These are phyloP conservation scores for Agapanthus africanus DNA, from an alignment of 106 monocot species.

Conservation along the genomic window DNA sequence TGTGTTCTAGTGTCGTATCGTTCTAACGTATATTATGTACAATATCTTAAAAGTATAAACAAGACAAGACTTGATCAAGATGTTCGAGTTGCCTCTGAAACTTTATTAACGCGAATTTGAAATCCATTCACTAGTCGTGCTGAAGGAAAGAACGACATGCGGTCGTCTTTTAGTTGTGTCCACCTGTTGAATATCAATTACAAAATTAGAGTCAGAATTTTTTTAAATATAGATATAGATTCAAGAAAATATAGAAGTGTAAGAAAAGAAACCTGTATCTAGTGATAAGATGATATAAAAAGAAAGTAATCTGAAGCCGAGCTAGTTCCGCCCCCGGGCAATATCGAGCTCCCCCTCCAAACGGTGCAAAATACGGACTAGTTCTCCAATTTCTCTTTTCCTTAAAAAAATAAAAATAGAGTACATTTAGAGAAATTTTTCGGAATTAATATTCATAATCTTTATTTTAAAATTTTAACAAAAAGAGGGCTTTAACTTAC, in stretches of 20 bases:
- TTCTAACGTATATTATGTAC: background rate
- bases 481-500: no score
- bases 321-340: slow-evolving; percentile 41
- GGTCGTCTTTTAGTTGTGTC: slow-evolving; percentile 35
- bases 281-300: slow-evolving; percentile 29
- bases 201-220: background rate
- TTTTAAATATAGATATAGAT: background rate
- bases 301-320: slow-evolving; percentile 28
- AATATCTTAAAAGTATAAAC: background rate
- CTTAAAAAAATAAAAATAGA: no score
- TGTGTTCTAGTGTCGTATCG: no score
- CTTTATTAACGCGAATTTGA: slow-evolving; percentile 14
- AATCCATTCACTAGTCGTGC: slow-evolving; percentile 40
- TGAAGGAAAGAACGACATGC: slow-evolving; percentile 45
- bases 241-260: no score
- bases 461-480: no score
- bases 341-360: slow-evolving; percentile 31
- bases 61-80: background rate
- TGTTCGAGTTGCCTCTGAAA: slow-evolving; percentile 1
- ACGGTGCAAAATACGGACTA: slow-evolving; percentile 28
- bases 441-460: no score
- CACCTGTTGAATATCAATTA: slow-evolving; percentile 19
- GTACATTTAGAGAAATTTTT: no score
- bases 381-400: slow-evolving; percentile 34
- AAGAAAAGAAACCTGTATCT: slow-evolving; percentile 21